A percentile compares a stretch with the other conserved stretches of the same genome.
These are phyloP conservation scores for Pyricularia sp. DNA, from an alignment of 2,329 filamentous ascomycete genomes.

Conservation along the genomic window DNA sequence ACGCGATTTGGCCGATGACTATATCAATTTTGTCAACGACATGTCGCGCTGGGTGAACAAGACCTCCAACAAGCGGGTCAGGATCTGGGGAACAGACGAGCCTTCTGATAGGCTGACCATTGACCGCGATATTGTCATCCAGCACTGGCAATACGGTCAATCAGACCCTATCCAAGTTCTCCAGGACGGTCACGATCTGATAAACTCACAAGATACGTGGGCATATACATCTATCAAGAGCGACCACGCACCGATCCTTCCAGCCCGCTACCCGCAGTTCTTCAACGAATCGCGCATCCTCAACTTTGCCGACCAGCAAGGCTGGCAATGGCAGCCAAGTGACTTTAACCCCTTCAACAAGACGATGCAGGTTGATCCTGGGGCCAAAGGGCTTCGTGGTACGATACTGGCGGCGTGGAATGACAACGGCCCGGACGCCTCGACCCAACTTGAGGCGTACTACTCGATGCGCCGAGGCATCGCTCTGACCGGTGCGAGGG, in stretches of 20 bases:
- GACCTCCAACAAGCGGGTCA: slow-evolving; percentile 30
- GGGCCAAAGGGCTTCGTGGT: slow-evolving; percentile 26
- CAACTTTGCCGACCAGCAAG: slow-evolving; percentile 11
- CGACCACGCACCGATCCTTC: slow-evolving; percentile 29
- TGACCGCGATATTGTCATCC: slow-evolving; percentile 34
- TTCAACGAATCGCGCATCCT: slow-evolving; percentile 28
- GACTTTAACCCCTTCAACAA: slow-evolving; percentile 20
- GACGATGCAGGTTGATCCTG: neutral
- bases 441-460: slow-evolving; percentile 40
- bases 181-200: slow-evolving; percentile 33
- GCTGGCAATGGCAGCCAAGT: slow-evolving; percentile 36
- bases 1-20: slow-evolving; percentile 28
- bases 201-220: slow-evolving; percentile 40
- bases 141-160: slow-evolving; percentile 47
- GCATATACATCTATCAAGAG: slow-evolving; percentile 42
- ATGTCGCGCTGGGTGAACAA: slow-evolving; percentile 34
- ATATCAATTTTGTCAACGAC: slow-evolving; percentile 44
- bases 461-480: slow-evolving; percentile 39
- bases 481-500: slow-evolving; percentile 39
- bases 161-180: slow-evolving; percentile 36
- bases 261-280: slow-evolving; percentile 36
- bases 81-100: slow-evolving; percentile 48
- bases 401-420: slow-evolving; percentile 43
- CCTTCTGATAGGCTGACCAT: slow-evolving; percentile 24
- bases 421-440: slow-evolving; percentile 41